Evolutionary conservation across 495 filamentous ascomycete genomes (phyloP).

Genomic region (Filosporella fistucella): DNA sequence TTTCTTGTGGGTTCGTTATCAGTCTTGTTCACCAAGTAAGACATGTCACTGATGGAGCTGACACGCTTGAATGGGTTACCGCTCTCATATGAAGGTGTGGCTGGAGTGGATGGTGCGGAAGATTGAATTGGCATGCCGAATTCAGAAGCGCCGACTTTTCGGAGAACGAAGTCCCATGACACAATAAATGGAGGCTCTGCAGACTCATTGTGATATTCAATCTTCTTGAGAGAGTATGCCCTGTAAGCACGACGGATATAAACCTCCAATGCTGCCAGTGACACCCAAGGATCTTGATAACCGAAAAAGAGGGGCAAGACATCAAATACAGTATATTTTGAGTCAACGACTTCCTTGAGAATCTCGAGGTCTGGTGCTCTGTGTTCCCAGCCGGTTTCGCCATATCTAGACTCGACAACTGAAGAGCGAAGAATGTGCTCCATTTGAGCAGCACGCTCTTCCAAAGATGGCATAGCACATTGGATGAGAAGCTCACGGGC

Average conservation of each 20-base stretch:
- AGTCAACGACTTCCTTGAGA: slow-evolving; percentile 96
- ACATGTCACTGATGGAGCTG: slow-evolving; percentile 94
- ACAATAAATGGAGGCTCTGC: slow-evolving; percentile 75
- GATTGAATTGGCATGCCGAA: slow-evolving; percentile 75
- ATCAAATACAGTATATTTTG: slow-evolving; percentile 96
- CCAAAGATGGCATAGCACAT: slow-evolving; percentile 90
- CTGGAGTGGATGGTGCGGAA: slow-evolving; percentile 74
- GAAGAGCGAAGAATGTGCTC: slow-evolving; percentile 97
- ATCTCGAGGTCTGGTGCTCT: slow-evolving; percentile 80
- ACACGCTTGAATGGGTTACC: slow-evolving; percentile 69
- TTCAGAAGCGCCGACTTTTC: slow-evolving; percentile 86
- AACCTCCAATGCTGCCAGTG: slow-evolving; percentile 87
- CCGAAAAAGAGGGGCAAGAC: slow-evolving; percentile 92
- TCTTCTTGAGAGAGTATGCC: slow-evolving; percentile 82
- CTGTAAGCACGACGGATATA: slow-evolving; percentile 96
- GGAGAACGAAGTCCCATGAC: slow-evolving; percentile 92
- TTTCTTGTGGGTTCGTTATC: slow-evolving; percentile 76
- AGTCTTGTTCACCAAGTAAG: slow-evolving; percentile 66
- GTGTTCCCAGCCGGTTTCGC: slow-evolving; percentile 96
- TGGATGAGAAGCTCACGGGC: slow-evolving; percentile 96
- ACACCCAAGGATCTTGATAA: slow-evolving; percentile 92
- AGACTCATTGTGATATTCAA: slow-evolving; percentile 78
- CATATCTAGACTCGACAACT: slow-evolving; percentile 94
- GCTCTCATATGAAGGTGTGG: slow-evolving; percentile 65
- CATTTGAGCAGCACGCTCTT: slow-evolving; percentile 94